Percentiles rank a stretch among this genome's conserved stretches.
Conservation (phyloP, 345 rosid species). For the Carallia pectinifolia region DNA sequence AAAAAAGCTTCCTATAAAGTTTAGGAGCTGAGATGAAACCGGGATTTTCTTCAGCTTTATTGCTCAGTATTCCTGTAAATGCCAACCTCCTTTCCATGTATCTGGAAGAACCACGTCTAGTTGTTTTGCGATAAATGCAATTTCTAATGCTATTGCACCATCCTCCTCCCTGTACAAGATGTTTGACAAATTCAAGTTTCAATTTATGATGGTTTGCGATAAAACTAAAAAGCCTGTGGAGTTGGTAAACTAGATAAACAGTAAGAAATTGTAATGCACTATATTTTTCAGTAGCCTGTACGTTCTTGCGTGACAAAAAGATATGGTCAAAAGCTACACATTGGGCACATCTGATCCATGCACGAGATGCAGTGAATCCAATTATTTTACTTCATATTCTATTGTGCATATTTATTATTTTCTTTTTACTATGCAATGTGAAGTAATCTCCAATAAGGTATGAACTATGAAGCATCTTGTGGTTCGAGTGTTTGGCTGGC, state of each 20-base stretch:
- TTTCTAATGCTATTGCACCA: slow-evolving; percentile 84
- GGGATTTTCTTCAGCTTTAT: slow-evolving; percentile 68
- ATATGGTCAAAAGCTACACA: not conserved
- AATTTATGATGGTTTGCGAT: not conserved
- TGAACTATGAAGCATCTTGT: too few relatives aligned
- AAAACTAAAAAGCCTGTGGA: not conserved
- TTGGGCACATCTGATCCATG: not conserved
- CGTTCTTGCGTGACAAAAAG: too few relatives aligned
- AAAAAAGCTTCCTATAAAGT: not conserved
- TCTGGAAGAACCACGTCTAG: slow-evolving; percentile 71
- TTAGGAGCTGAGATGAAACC: slow-evolving; percentile 38
- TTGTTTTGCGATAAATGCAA: slow-evolving; percentile 74
- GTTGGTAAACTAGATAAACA: not conserved
- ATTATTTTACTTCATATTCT: not conserved
- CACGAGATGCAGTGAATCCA: not conserved
- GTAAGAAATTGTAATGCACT: not conserved
- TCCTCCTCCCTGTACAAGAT: slow-evolving; percentile 86
- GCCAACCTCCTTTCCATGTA: slow-evolving; percentile 83
- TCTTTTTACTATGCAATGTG: too few relatives aligned
- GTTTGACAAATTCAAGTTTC: slow-evolving; percentile 9
- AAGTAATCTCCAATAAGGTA: too few relatives aligned
- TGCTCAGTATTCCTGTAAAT: slow-evolving; percentile 78
- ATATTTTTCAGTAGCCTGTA: not conserved
- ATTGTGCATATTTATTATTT: too few relatives aligned
- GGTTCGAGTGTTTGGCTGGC: too few relatives aligned